Percentiles rank a stretch among this genome's conserved stretches.
Evolutionary conservation across 805 yeast genomes (phyloP).

Genomic region (Wickerhamomyces bovis): DNA sequence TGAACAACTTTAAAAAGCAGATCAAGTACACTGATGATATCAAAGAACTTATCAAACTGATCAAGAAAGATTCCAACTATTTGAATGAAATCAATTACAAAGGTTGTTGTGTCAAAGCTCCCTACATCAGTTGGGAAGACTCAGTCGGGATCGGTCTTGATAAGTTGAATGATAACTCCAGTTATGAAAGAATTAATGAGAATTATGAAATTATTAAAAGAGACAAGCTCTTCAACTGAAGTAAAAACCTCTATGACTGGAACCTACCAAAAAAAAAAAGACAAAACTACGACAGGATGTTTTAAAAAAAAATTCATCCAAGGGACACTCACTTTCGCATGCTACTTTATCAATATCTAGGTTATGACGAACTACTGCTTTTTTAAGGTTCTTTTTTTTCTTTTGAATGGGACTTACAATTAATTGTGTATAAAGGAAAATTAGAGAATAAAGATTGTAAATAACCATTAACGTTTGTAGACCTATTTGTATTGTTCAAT

Average conservation of each 20-base stretch:
- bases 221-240: constrained; percentile 15
- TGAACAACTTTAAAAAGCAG: constrained; percentile 15
- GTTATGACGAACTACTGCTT: not conserved
- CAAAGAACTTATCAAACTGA: constrained; percentile 11
- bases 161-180: constrained; percentile 5
- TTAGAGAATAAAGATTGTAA: not conserved
- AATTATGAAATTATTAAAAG: constrained; percentile 23
- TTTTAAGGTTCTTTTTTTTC: not conserved
- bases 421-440: not conserved
- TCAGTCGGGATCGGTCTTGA: constrained; percentile 20
- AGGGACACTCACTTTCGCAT: not conserved
- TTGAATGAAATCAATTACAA: constrained; percentile 23
- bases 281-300: not conserved
- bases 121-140: constrained; percentile 19
- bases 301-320: not conserved
- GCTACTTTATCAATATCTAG: not conserved
- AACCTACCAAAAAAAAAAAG: not conserved
- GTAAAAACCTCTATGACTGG: not conserved
- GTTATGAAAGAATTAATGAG: constrained; percentile 17
- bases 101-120: constrained; percentile 20
- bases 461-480: not conserved
- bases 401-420: not conserved
- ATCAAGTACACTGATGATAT: constrained; percentile 12
- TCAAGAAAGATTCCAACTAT: constrained; percentile 14
- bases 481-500: constrained; percentile 24